Conservation (phyloP, 2,329 filamentous ascomycete genomes). For the Arthroderma uncinatum region DNA sequence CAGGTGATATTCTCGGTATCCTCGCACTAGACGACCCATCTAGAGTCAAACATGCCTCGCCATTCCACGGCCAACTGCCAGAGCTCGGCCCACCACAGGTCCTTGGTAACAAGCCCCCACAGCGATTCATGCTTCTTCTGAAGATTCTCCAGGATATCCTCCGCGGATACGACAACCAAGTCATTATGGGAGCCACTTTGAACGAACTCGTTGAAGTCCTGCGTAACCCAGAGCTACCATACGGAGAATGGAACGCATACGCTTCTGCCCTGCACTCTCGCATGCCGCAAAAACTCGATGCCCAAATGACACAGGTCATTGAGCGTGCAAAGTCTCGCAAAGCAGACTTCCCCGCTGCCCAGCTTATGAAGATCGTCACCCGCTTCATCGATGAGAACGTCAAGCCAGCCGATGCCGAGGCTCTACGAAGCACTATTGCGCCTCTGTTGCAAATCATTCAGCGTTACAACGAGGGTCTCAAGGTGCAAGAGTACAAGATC, state of each 20-base stretch:
- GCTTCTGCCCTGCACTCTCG: constrained; percentile 93
- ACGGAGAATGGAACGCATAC: constrained; percentile 91
- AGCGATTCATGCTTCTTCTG: constrained; percentile 68
- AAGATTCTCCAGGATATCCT: constrained; percentile 79
- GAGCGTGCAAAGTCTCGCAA: constrained; percentile 69
- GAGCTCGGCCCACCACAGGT: constrained; percentile 76
- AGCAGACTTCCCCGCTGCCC: constrained; percentile 83
- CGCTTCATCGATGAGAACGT: constrained; percentile 87
- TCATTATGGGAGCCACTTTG: constrained; percentile 80
- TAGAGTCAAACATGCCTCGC: constrained; percentile 90
- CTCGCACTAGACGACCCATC: constrained; percentile 88
- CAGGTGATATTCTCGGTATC: constrained; percentile 97
- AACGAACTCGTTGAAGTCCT: constrained; percentile 85
- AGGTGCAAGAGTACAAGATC: constrained; percentile 75
- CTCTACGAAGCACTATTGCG: constrained; percentile 60
- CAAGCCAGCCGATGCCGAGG: constrained; percentile 56
- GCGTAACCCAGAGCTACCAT: constrained; percentile 79
- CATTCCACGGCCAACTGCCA: constrained; percentile 83
- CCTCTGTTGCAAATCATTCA: constrained; percentile 70
- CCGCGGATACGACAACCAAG: constrained; percentile 89
- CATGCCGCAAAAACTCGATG: constrained; percentile 89
- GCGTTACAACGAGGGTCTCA: constrained; percentile 75
- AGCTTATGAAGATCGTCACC: constrained; percentile 67
- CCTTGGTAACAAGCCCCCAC: constrained; percentile 80
- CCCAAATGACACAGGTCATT: constrained; percentile 69